These are phyloP conservation scores for Penstemon eatonii DNA, from an alignment of 257 asterid species.

Conservation along the genomic window DNA sequence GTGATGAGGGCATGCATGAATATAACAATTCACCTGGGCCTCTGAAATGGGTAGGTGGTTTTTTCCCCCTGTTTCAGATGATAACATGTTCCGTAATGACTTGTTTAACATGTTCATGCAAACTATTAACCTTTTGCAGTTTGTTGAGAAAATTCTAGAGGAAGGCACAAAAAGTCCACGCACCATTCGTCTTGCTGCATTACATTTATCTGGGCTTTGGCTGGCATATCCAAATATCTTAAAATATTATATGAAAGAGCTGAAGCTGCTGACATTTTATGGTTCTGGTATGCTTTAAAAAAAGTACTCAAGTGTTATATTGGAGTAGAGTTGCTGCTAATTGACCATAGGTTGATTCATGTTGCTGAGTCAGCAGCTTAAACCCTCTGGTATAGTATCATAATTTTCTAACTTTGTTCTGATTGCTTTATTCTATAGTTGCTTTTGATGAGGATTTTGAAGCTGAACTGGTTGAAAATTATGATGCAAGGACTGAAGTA, in stretches of 20 bases:
- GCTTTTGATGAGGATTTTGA: conserved; percentile 99
- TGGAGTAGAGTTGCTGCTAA: conserved; percentile 18
- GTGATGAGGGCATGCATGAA: conserved; percentile 73
- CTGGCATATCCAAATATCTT: conserved; percentile 65
- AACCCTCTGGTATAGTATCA: conserved; percentile 7
- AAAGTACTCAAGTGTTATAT: not conserved
- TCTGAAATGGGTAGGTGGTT: conserved; percentile 72
- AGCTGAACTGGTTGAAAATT: conserved; percentile 84
- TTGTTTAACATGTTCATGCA: conserved; percentile 17
- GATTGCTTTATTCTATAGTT: conserved; percentile 44
- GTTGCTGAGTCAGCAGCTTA: conserved; percentile 20
- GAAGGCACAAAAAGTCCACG: conserved; percentile 96
- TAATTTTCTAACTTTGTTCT: conserved; percentile 11
- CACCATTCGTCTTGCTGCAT: conserved; percentile 89
- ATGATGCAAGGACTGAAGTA: conserved; percentile 79
- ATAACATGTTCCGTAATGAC: conserved; percentile 9
- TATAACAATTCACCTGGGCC: conserved; percentile 68
- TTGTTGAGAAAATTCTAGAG: conserved; percentile 79
- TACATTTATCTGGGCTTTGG: conserved; percentile 94
- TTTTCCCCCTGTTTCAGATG: conserved; percentile 21
- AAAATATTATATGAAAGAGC: conserved; percentile 76
- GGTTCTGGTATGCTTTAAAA: conserved; percentile 71
- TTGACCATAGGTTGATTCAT: conserved; percentile 18
- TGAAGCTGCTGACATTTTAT: conserved; percentile 77
- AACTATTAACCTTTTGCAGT: conserved; percentile 45